Evolutionary conservation across 768 basidiomycete genomes (phyloP).

Genomic region (Serendipita sp.): DNA sequence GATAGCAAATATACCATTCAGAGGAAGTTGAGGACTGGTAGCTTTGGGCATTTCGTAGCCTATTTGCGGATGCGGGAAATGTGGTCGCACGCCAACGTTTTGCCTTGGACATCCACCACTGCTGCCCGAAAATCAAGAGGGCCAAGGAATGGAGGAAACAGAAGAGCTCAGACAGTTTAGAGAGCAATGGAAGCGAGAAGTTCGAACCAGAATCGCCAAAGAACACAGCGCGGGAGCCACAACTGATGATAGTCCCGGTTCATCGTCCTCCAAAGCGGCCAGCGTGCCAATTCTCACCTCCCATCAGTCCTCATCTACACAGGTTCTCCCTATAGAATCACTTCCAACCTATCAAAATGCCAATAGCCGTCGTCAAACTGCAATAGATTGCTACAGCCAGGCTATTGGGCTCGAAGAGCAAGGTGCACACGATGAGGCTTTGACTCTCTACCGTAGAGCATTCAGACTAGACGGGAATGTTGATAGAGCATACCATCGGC

Average conservation of each 20-base stretch:
- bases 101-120: too few relatives aligned
- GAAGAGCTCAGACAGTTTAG: conserved; percentile 56
- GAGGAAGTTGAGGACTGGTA: conserved; percentile 34
- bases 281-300: background rate
- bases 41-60: conserved; percentile 49
- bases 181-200: conserved; percentile 57
- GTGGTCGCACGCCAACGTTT: too few relatives aligned
- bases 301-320: background rate
- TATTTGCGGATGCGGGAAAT: too few relatives aligned
- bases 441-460: conserved; percentile 61
- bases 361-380: conserved; percentile 18
- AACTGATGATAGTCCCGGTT: background rate
- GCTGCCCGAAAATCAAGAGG: too few relatives aligned
- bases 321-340: background rate
- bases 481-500: conserved; percentile 49
- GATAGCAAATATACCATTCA: conserved; percentile 75
- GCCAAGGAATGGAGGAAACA: conserved; percentile 26
- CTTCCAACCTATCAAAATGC: background rate
- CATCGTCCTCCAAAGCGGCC: background rate
- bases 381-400: conserved; percentile 48
- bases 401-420: conserved; percentile 63
- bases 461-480: conserved; percentile 66
- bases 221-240: background rate
- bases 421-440: conserved; percentile 60
- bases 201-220: conserved; percentile 17